phyloP scores from a whole-genome alignment of 2,329 filamentous ascomycete species.

The Cladosporium sp. region DNA sequence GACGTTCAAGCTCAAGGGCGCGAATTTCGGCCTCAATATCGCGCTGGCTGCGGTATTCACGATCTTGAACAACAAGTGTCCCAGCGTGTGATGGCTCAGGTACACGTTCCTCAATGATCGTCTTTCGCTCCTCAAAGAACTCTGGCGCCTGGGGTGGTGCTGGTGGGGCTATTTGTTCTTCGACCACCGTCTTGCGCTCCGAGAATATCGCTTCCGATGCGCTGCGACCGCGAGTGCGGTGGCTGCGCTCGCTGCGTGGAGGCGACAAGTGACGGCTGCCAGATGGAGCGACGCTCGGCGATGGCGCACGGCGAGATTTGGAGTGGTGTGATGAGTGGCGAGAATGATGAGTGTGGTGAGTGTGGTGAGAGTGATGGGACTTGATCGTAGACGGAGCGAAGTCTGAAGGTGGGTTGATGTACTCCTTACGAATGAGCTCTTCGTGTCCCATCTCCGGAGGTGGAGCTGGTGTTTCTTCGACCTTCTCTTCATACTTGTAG shows the following conservation, averaged over 20 bases:
- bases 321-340: conserved; percentile 19
- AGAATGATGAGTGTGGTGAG: conserved; percentile 7
- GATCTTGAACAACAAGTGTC: conserved; percentile 52
- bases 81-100: conserved; percentile 23
- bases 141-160: conserved; percentile 31
- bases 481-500: conserved; percentile 40
- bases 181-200: conserved; percentile 35
- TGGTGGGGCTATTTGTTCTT: conserved; percentile 30
- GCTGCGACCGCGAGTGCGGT: conserved; percentile 29
- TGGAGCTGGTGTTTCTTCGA: conserved; percentile 27
- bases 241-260: conserved; percentile 23
- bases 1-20: conserved; percentile 67
- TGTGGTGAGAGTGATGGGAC: conserved; percentile 12
- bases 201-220: conserved; percentile 31
- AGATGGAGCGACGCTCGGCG: conserved; percentile 12
- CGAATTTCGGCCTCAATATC: conserved; percentile 74
- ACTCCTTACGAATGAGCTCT: conserved; percentile 40
- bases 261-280: conserved; percentile 18
- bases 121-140: conserved; percentile 35
- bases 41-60: conserved; percentile 52
- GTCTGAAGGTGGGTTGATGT: conserved; percentile 43
- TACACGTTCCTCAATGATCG: conserved; percentile 35
- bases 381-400: conserved; percentile 22
- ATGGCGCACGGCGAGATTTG: conserved; percentile 17
- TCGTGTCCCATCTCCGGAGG: conserved; percentile 35